Percentiles rank a stretch among this genome's conserved stretches.
These are phyloP conservation scores for Cercis canadensis DNA, from an alignment of 306 rosid species.

Conservation along the genomic window DNA sequence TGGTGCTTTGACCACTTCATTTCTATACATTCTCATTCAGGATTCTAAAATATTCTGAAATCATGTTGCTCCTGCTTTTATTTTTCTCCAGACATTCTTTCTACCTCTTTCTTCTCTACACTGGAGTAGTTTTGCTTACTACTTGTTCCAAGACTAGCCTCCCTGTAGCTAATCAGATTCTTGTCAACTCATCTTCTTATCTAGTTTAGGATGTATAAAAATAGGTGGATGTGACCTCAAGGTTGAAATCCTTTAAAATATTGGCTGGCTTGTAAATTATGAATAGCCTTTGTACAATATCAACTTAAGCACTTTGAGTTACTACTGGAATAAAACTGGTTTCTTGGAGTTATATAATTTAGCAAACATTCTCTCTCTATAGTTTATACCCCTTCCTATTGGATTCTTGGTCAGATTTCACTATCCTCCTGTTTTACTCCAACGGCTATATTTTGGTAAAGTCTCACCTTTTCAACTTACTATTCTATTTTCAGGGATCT, in stretches of 20 bases:
- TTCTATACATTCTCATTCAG: too few relatives aligned
- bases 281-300: constrained; percentile 21
- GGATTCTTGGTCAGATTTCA: constrained; percentile 35
- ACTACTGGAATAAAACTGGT: constrained; percentile 1
- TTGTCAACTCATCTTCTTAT: constrained; percentile 23
- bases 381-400: constrained; percentile 7
- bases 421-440: not conserved
- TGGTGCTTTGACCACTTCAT: constrained; percentile 41
- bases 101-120: constrained; percentile 12
- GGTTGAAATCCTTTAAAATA: constrained; percentile 29
- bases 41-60: constrained; percentile 32
- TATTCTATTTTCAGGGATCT: not conserved
- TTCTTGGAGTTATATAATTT: constrained; percentile 30
- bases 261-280: constrained; percentile 30
- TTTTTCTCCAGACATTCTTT: constrained; percentile 11
- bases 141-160: constrained; percentile 25
- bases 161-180: constrained; percentile 17
- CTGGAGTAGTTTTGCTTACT: constrained; percentile 19
- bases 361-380: constrained; percentile 23
- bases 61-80: constrained; percentile 27
- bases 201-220: constrained; percentile 31
- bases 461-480: constrained; percentile 18
- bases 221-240: constrained; percentile 30
- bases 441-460: constrained; percentile 38
- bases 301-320: constrained; percentile 3